These are phyloP conservation scores for Lactarius quietus DNA, from an alignment of 768 basidiomycete genomes.

Conservation along the genomic window DNA sequence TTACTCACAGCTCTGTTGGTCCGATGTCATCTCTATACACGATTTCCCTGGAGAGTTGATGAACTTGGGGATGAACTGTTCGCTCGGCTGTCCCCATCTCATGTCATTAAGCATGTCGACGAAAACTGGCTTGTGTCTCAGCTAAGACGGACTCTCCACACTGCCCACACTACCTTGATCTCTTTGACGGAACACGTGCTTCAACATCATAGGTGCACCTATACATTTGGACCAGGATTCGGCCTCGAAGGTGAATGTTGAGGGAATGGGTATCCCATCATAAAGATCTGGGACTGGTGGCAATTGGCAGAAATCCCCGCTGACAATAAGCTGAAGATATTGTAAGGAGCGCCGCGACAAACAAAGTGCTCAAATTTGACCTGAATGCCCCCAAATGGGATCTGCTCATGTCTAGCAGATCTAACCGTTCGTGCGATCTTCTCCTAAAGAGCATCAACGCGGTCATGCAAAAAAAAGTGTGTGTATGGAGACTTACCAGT, in stretches of 20 bases:
- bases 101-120: slow-evolving; percentile 86
- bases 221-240: slow-evolving; percentile 65
- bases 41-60: slow-evolving; percentile 51
- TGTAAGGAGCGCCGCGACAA: slow-evolving; percentile 6
- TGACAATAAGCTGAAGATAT: slow-evolving; percentile 62
- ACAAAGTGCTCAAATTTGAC: slow-evolving; percentile 34
- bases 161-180: slow-evolving; percentile 52
- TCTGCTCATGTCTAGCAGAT: slow-evolving; percentile 44
- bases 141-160: neutral
- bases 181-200: slow-evolving; percentile 83
- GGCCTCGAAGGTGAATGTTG: slow-evolving; percentile 77
- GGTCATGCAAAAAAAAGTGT: neutral
- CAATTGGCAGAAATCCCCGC: slow-evolving; percentile 89
- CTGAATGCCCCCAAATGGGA: slow-evolving; percentile 87
- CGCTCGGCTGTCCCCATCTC: slow-evolving; percentile 65
- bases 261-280: slow-evolving; percentile 43
- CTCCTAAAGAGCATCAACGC: slow-evolving; percentile 43
- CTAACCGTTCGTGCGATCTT: slow-evolving; percentile 56
- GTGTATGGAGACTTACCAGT: slow-evolving; percentile 43
- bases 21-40: slow-evolving; percentile 67
- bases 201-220: slow-evolving; percentile 50
- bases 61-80: slow-evolving; percentile 42
- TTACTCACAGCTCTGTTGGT: slow-evolving; percentile 72
- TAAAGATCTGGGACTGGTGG: slow-evolving; percentile 67
- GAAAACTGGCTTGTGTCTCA: slow-evolving; percentile 39